Evolutionary conservation across 257 asterid genomes (phyloP).

Genomic region (Forsythia suspensa): DNA sequence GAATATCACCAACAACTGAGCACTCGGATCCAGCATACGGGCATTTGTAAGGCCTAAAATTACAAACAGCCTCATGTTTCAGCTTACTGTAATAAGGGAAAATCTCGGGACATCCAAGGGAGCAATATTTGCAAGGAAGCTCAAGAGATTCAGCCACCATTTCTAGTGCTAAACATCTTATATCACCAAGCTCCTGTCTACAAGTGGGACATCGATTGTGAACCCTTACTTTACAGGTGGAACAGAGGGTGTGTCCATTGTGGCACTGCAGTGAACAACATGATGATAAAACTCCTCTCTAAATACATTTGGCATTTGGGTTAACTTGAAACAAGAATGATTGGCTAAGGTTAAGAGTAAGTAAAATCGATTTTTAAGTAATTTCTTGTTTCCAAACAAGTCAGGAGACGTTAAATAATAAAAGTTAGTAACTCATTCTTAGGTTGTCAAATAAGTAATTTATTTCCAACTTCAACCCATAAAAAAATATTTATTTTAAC

Average conservation of each 20-base stretch:
- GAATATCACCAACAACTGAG: slow-evolving; percentile 76
- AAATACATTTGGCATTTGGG: background rate
- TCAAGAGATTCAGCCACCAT: slow-evolving; percentile 94
- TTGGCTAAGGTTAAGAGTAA: background rate
- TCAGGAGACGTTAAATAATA: background rate
- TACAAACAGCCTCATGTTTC: slow-evolving; percentile 79
- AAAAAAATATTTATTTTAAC: background rate
- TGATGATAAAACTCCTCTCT: slow-evolving; percentile 11
- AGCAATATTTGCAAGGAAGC: slow-evolving; percentile 77
- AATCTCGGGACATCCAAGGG: slow-evolving; percentile 86
- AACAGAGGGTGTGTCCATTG: slow-evolving; percentile 87
- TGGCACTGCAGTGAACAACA: slow-evolving; percentile 60
- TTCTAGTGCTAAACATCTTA: slow-evolving; percentile 90
- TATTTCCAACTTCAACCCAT: background rate
- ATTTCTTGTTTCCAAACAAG: background rate
- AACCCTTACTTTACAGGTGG: slow-evolving; percentile 84
- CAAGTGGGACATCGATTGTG: slow-evolving; percentile 89
- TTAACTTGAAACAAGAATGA: background rate
- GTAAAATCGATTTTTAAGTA: background rate
- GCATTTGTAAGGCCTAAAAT: slow-evolving; percentile 82
- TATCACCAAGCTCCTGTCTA: slow-evolving; percentile 89
- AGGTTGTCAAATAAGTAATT: background rate
- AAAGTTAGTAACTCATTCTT: background rate
- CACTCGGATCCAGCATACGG: slow-evolving; percentile 95
- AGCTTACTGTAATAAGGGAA: slow-evolving; percentile 86